Evolutionary conservation across 257 asterid species (phyloP).

Genomic region (Nicotiana otophora): DNA sequence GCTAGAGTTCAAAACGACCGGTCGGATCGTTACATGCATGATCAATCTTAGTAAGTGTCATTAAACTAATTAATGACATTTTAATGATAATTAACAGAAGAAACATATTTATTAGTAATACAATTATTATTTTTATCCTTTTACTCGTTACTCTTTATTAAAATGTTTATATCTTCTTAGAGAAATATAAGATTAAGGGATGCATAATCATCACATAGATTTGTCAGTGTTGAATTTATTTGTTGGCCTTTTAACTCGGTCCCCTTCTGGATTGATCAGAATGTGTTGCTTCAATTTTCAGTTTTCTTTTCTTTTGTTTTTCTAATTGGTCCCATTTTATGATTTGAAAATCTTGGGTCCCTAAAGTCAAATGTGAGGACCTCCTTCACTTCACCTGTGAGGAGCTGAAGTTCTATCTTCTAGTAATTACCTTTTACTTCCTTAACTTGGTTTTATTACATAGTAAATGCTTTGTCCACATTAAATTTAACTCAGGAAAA

Average conservation of each 20-base stretch:
- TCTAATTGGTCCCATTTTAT: neutral
- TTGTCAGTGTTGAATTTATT: neutral
- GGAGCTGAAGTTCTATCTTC: neutral
- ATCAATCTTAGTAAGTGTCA: neutral
- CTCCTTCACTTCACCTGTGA: neutral
- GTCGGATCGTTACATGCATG: neutral
- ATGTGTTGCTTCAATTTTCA: conserved; percentile 1
- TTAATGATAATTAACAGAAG: neutral
- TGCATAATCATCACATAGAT: neutral
- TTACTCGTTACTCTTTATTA: neutral
- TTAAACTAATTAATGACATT: neutral
- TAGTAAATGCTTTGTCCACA: no score
- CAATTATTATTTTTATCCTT: neutral
- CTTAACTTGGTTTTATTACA: neutral
- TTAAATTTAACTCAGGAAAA: no score
- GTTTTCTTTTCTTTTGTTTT: neutral
- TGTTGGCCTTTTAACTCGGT: neutral
- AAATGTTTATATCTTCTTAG: neutral
- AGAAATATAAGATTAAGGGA: neutral
- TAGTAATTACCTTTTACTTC: neutral
- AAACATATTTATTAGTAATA: neutral
- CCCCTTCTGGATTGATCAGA: neutral
- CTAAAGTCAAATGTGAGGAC: neutral
- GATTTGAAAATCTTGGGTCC: neutral
- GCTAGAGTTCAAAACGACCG: no score